Base-by-base conservation (phyloP, 306 rosid species). In the Pyrus pyrifolia region DNA sequence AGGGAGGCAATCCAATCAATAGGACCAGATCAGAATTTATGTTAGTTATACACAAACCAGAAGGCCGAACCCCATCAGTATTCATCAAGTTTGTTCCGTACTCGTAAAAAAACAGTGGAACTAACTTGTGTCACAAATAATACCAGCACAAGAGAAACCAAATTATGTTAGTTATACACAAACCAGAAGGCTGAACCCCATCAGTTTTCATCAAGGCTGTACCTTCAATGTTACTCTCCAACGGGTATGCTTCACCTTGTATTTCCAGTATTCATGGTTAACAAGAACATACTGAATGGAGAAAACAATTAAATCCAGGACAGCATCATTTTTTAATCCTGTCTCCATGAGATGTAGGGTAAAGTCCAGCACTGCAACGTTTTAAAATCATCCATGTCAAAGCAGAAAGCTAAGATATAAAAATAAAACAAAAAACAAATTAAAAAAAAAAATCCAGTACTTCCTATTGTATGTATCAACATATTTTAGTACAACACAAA, bases 191-290 rank as follows among this genome's bases (percentile, higher is more conserved):
- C 31, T 23, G 40, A 29, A 14, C 21, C 64, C 19, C 11, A n/a
- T 18, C 14, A 55, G 64, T 25, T 49, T 11, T 57, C n/a, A 9
- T 55, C 52, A 71, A 77, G 79, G 79, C 45, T 72, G 78, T 76
- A 95, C 97, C 98, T 95, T 95, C 80, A 89, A 76, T 70, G 97
- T 92, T 66, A 92, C 81, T 84, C 82, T 89, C 96, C 96, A 95
- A 75, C 92, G 91, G 80, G 82, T 85, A 75, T 92, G 90, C 85
- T 89, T 92, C 65, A 79, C 82, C 76, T 81, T 95, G 90, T 89
- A 95, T 81, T 89, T 92, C 97, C 98, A 92, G 76, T 83, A 86
- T 80, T 88, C 93, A 33, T 95, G 97, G 85, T 91, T 95, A 74
- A 90, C 92, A 29, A 92, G 85, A 76, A 92, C 86, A 89, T 89